phyloP scores from a whole-genome alignment of 768 basidiomycete genomes.

The Boletales sp. region DNA sequence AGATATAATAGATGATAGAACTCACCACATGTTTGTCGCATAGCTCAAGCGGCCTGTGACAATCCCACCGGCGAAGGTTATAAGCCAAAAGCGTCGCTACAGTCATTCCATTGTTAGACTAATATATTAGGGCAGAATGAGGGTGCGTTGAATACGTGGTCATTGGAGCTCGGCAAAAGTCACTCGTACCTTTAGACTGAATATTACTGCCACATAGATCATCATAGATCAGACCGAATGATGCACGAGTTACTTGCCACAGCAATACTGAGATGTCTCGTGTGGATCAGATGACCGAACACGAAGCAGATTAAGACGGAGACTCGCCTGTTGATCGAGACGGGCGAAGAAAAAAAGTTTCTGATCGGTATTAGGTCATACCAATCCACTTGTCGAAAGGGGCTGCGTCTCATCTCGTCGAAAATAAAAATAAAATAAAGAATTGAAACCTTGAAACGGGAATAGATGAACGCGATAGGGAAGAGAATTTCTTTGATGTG shows the following conservation, averaged over 20 bases:
- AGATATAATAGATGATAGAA: conserved; percentile 12
- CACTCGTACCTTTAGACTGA: conserved; percentile 13
- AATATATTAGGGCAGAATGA: conserved; percentile 12
- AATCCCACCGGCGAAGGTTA: neutral
- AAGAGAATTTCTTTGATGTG: conserved; percentile 11
- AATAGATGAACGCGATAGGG: conserved; percentile 23
- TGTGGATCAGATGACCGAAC: conserved; percentile 12
- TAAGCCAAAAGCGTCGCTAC: conserved; percentile 3
- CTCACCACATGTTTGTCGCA: conserved; percentile 16
- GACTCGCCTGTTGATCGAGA: conserved; percentile 13
- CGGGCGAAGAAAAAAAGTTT: conserved; percentile 17
- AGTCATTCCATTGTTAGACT: conserved; percentile 9
- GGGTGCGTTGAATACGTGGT: conserved; percentile 10
- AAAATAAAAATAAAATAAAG: conserved; percentile 3
- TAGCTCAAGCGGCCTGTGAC: conserved; percentile 9
- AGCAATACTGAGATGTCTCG: conserved; percentile 6
- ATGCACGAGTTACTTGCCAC: conserved; percentile 25
- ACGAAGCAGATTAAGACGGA: conserved; percentile 13
- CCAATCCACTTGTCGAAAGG: conserved; percentile 13
- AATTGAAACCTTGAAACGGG: conserved; percentile 11
- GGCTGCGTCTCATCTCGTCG: conserved; percentile 15
- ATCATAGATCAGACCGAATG: conserved; percentile 17
- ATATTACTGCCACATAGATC: conserved; percentile 9
- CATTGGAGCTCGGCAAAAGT: conserved; percentile 16
- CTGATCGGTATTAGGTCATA: conserved; percentile 8